These are phyloP conservation scores for Globisporangium abappressorium DNA, from an alignment of 352 stramenopile species.

Conservation along the genomic window DNA sequence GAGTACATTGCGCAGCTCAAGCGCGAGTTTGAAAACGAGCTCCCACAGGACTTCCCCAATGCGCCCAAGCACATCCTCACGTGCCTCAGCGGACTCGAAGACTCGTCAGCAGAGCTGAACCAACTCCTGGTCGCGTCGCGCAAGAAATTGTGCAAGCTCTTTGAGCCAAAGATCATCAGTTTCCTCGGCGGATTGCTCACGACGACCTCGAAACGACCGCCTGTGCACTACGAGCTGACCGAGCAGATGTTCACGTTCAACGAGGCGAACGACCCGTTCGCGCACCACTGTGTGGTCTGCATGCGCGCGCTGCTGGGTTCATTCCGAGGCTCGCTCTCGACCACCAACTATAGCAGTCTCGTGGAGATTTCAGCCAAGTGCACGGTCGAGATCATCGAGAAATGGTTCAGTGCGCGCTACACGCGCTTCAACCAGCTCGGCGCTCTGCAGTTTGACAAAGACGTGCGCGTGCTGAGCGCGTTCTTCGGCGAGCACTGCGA, in stretches of 20 bases:
- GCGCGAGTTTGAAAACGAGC: slow-evolving; percentile 63
- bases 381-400: slow-evolving; percentile 54
- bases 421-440: slow-evolving; percentile 78
- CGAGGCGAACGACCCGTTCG: slow-evolving; percentile 86
- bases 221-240: slow-evolving; percentile 77
- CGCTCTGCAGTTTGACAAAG: slow-evolving; percentile 85
- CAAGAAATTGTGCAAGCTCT: slow-evolving; percentile 75
- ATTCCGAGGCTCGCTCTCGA: slow-evolving; percentile 56
- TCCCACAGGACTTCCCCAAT: slow-evolving; percentile 69
- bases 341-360: slow-evolving; percentile 53
- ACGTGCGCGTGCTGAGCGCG: slow-evolving; percentile 64
- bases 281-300: slow-evolving; percentile 61
- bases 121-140: slow-evolving; percentile 64
- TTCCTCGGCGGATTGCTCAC: slow-evolving; percentile 54
- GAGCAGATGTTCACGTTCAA: slow-evolving; percentile 87
- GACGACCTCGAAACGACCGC: slow-evolving; percentile 30
- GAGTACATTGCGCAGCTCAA: slow-evolving; percentile 83
- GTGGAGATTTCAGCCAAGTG: slow-evolving; percentile 41
- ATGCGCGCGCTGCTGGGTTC: slow-evolving; percentile 50
- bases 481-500: slow-evolving; percentile 63
- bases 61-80: slow-evolving; percentile 71
- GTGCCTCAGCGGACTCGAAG: slow-evolving; percentile 70
- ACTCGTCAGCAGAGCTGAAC: slow-evolving; percentile 60
- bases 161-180: slow-evolving; percentile 67
- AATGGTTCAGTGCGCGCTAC: slow-evolving; percentile 55